Conservation (phyloP, 305 asterid species). For the Fraxinus sp. region DNA sequence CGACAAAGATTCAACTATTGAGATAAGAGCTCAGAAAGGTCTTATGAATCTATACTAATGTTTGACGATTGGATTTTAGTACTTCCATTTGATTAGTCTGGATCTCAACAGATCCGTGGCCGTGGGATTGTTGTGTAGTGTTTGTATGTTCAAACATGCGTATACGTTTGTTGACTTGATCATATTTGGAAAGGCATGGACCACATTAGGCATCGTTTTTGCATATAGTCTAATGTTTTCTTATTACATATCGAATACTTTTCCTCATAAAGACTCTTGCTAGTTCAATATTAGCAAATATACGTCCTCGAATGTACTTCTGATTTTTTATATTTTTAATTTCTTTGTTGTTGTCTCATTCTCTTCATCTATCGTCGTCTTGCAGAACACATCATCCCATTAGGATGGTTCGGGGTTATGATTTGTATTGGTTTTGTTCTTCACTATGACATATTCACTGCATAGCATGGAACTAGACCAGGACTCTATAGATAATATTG, state of each 20-base stretch:
- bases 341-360: not conserved
- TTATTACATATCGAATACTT: not conserved
- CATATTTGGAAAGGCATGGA: not conserved
- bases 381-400: not conserved
- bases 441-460: not conserved
- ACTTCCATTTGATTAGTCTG: not conserved
- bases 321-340: not conserved
- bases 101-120: not conserved
- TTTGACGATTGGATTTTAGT: not conserved
- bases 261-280: not conserved
- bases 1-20: not conserved
- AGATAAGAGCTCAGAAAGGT: not conserved
- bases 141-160: not conserved
- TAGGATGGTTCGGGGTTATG: not conserved
- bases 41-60: not conserved
- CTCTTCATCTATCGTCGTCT: not conserved
- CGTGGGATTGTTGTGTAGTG: not conserved
- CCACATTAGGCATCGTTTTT: not conserved
- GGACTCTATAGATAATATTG: not conserved
- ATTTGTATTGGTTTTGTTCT: not conserved
- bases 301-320: not conserved
- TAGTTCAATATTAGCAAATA: not conserved
- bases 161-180: not conserved
- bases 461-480: not conserved
- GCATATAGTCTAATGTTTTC: not conserved